phyloP scores from a whole-genome alignment of 371 early-diverging fungal species.

The Mucor velutinosus region DNA sequence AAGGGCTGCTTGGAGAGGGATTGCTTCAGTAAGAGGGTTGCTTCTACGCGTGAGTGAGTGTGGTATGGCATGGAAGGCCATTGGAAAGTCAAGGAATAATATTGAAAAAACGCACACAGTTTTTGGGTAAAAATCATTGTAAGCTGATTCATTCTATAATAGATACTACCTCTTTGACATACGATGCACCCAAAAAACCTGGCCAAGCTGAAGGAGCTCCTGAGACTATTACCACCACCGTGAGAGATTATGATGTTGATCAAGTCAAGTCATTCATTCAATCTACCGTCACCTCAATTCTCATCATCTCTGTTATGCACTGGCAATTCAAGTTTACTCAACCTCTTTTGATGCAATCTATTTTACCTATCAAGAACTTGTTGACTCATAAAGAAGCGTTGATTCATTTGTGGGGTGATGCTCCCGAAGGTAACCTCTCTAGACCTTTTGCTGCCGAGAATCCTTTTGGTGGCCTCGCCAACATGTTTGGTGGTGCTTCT shows the following conservation, averaged over 20 bases:
- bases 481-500: slow-evolving; percentile 33
- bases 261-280: slow-evolving; percentile 75
- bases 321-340: slow-evolving; percentile 89
- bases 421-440: slow-evolving; percentile 76
- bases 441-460: slow-evolving; percentile 85
- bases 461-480: slow-evolving; percentile 68
- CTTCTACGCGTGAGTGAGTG: background rate
- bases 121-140: background rate
- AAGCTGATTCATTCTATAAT: background rate
- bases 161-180: slow-evolving; percentile 71
- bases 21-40: background rate
- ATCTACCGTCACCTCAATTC: slow-evolving; percentile 67
- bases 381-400: slow-evolving; percentile 73
- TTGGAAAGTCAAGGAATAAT: slow-evolving; percentile 5
- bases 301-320: slow-evolving; percentile 81
- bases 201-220: slow-evolving; percentile 19
- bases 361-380: slow-evolving; percentile 80
- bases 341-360: slow-evolving; percentile 87
- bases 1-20: background rate
- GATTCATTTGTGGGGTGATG: slow-evolving; percentile 82
- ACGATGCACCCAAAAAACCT: slow-evolving; percentile 59
- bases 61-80: background rate
- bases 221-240: slow-evolving; percentile 69
- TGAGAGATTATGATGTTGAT: slow-evolving; percentile 80
- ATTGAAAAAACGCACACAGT: background rate